A percentile compares a stretch with the other conserved stretches of the same genome.
Evolutionary conservation across 768 basidiomycete genomes (phyloP).

Genomic region (Cystobasidium onofrii): DNA sequence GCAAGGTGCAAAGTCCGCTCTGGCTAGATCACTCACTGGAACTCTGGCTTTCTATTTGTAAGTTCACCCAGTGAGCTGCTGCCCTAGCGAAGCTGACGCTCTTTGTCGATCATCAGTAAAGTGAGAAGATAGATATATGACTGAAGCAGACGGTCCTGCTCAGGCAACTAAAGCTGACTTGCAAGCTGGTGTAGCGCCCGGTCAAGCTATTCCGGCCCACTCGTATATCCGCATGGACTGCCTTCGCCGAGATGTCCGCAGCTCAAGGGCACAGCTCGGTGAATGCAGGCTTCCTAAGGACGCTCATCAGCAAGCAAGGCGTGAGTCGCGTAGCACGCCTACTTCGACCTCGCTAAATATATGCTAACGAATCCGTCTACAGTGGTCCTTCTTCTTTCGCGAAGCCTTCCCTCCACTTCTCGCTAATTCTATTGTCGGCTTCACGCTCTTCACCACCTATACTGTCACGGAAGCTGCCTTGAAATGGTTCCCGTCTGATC

Average conservation of each 20-base stretch:
- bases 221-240: constrained; percentile 27
- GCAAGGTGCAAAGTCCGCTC: constrained; percentile 10
- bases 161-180: neutral
- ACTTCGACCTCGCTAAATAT: neutral
- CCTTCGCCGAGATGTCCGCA: constrained; percentile 14
- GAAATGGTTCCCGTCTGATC: constrained; percentile 8
- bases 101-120: neutral
- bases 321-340: neutral
- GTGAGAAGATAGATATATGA: neutral
- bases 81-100: neutral
- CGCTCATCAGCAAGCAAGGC: constrained; percentile 19
- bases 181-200: neutral
- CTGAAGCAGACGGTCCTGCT: neutral
- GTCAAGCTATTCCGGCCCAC: constrained; percentile 22
- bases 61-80: neutral
- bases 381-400: constrained; percentile 26
- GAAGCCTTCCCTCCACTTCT: constrained; percentile 34
- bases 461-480: constrained; percentile 26
- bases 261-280: neutral
- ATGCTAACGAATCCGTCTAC: neutral
- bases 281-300: constrained; percentile 4
- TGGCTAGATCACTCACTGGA: constrained; percentile 13
- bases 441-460: constrained; percentile 39
- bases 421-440: constrained; percentile 38
- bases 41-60: constrained; percentile 29